Base-by-base conservation (phyloP, 352 stramenopile genomes). In the Globisporangium alternatum region DNA sequence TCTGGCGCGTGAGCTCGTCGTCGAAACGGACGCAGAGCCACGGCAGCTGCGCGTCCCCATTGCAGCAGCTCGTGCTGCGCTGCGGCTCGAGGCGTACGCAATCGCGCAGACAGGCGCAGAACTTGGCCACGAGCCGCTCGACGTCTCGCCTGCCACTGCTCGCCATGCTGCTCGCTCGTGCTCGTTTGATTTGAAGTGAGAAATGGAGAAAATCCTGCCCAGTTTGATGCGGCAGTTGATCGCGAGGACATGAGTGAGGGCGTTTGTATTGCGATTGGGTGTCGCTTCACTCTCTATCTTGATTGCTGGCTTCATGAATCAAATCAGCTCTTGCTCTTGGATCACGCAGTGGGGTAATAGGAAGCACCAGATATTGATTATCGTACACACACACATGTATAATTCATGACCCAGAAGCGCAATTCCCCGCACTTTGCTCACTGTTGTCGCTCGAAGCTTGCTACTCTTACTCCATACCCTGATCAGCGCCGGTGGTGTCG, bases 381-480 rank as follows among this genome's bases (percentile, higher is more conserved):
- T 45, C 39, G 39, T 45, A 45, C 39, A 45, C 15, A 45, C 15
- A 45, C 39, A 17, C 15, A 41, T 10, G 39, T 43, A 17, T 43
- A 43, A 13, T 13, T 43, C 12, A 43, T 17, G 37, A 9, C 17
- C 15, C 37, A 15, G 12, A 43, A 17, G 37, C 37, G 2, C 12
- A 15, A 17, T 43, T 43, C 9, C n/a, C n/a, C 21, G 2, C 45
- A 31, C 0, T 52, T 52, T 21, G n/a, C 44, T 51, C n/a, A 17
- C 49, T 56, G 13, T 56, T 37, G 30, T 58, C 52, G 25, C 25
- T 28, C 25, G 25, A 28, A 28, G 25, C n/a, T 15, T 51, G 44
- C 22, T 30, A 43, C 21, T 48, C 15, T 66, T 60, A 83, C 41
- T 81, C 64, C 62, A 72, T 81, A 5, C 47, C 33, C 28, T 56